Evolutionary conservation across 371 early-diverging fungal genomes (phyloP), one percentile per base, ranked within the genome.

Genomic region (Choanephora cucurbitarum): DNA sequence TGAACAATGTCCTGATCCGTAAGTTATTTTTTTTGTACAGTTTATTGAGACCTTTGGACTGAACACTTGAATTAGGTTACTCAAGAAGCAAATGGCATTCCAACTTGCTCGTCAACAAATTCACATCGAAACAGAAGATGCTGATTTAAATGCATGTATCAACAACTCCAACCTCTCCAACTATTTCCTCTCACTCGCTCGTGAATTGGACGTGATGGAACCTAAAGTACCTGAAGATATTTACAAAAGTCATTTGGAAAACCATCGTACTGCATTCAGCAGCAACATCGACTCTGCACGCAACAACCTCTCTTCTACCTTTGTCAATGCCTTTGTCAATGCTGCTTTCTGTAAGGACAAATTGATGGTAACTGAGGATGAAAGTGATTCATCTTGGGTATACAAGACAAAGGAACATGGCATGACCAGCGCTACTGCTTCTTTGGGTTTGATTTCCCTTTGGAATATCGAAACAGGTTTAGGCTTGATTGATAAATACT

Each of bases 241-340:
- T 59, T 98, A 98, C 84, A 98, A 98, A 80, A 81, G 84, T 39
- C 95, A 98, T 66, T 67, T 97, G 56, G 98, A 98, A 69, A 93
- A 94, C 66, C 87, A 82, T 40, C 81, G 76, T 37, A 65, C 83
- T 55, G 88, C 89, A 18, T 76, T 84, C 31, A 78, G 81, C 19
- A 79, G 77, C 13, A 88, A 79, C 55, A 87, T 96, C 39, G 97
- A 97, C 64, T 94, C 95, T 56, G 96, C 97, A 19, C 88, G 92
- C 45, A 95, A 95, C 66, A 96, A 98, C 71, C 77, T 98, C 44
- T 93, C 99, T 0, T 91, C 96, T 24, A 93, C 96, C 4, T 95
- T 97, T 81, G 98, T 98, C 37, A 98, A 98, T 68, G 98, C 95
- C 0, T 97, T 98, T 80, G 94, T 98, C 49, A 98, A 98, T 67